Base-by-base conservation (phyloP, 2,329 filamentous ascomycete genomes). In the Botrytis cinerea region DNA sequence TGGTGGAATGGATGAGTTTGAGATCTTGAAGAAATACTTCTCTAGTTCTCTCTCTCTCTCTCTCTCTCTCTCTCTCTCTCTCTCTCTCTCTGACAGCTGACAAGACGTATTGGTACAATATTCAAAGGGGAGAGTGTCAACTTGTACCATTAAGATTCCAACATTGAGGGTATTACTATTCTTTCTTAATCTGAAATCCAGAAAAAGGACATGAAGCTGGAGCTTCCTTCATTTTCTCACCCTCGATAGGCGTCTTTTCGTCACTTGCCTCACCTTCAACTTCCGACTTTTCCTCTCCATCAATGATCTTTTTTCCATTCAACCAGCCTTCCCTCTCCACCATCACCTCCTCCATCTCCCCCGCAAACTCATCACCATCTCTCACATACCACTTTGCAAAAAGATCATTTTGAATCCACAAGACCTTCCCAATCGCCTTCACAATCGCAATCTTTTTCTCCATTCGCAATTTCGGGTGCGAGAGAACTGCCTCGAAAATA, bases 361-460 rank as follows among this genome's bases (percentile, higher is more conserved):
- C 73, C 7, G 46, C 61, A 45, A 59, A 73, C 45, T 71, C 74
- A n/a, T 71, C 73, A 51, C 35, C 59, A 57, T 71, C 72, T 40
- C 32, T 48, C 45, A 80, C 74, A 74, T 94, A 92, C 91, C 92
- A 95, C 81, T 92, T 92, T n/a, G 92, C 91, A 81, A 95, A 93
- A 45, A 95, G 85, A 81, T 95, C 93, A 80, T 95, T 95, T 82
- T 95, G 93, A 77, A 95, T 94, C 92, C 93, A 95, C 76, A 95
- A 91, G 40, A 95, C 90, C 81, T 96, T 95, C 75, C 89, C 89
- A 35, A 95, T 85, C 0, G 93, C 93, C 80, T 91, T 92, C 64
- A 95, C 87, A 7, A 95, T 86, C 35, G 88, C 90, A 28, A 92
- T 90, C 83, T 95, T 95, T 82, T 88, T 87, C 73, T 86, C 85